Conservation (phyloP, 1,284 basidiomycete species). For the Mycosarcoma maydis region DNA sequence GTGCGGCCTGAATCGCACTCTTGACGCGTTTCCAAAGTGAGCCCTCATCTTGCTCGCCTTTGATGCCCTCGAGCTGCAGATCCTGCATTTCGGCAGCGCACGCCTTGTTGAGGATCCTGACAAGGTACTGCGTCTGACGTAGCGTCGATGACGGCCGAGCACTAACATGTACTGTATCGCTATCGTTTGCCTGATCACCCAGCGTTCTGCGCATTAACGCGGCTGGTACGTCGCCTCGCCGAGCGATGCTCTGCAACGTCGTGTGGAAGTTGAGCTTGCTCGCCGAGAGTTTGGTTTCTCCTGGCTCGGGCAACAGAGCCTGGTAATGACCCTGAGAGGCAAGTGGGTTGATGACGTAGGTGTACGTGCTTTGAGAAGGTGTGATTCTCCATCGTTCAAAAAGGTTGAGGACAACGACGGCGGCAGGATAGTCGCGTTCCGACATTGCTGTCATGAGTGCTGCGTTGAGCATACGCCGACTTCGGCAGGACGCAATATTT, state of each 20-base stretch:
- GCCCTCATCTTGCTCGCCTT: no score
- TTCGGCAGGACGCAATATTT: constrained; percentile 9
- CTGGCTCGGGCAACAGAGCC: constrained; percentile 1
- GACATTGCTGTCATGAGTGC: constrained; percentile 28
- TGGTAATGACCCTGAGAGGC: constrained; percentile 19
- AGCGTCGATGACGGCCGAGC: constrained; percentile 10
- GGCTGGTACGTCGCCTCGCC: constrained; percentile 11
- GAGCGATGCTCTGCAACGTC: constrained; percentile 16
- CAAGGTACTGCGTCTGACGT: constrained; percentile 36
- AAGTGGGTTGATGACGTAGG: constrained; percentile 14
- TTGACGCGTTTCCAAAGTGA: not conserved
- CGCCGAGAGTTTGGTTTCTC: constrained; percentile 2
- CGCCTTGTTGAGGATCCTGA: constrained; percentile 26
- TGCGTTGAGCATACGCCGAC: constrained; percentile 27
- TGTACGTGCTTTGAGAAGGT: constrained; percentile 25
- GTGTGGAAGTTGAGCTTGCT: constrained; percentile 19
- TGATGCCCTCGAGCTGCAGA: not conserved
- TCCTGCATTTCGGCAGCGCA: constrained; percentile 26
- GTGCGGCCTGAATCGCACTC: constrained; percentile 1
- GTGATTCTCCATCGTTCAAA: constrained; percentile 34
- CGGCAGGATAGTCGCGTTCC: constrained; percentile 35
- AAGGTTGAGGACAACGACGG: constrained; percentile 25
- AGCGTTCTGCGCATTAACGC: constrained; percentile 1
- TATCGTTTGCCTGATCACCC: not conserved
- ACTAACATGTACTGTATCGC: not conserved